Conservation (phyloP, 1,284 basidiomycete species). For the Violaceomyces palustris region DNA sequence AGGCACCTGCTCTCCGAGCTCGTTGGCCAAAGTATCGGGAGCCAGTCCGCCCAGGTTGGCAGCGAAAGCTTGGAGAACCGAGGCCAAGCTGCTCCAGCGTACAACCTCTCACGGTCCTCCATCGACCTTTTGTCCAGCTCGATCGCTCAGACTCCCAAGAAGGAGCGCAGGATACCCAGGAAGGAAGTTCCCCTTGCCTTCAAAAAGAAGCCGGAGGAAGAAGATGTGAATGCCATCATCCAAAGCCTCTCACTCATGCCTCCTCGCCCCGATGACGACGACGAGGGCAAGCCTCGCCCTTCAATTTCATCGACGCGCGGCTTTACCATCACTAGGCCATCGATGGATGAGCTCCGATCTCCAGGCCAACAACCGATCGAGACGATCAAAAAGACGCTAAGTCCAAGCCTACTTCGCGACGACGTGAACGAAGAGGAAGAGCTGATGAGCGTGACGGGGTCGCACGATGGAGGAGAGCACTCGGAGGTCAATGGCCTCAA, state of each 20-base stretch:
- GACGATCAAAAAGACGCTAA: conserved; percentile 27
- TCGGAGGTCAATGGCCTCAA: too few species aligned
- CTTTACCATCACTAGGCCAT: conserved; percentile 7
- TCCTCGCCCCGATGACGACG: conserved; percentile 4
- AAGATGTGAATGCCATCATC: conserved; percentile 2
- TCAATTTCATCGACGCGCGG: conserved; percentile 18
- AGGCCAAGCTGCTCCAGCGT: too few species aligned
- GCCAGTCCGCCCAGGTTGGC: too few species aligned
- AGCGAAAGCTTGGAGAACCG: too few species aligned
- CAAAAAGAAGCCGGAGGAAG: conserved; percentile 8
- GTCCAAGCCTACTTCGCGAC: conserved; percentile 19
- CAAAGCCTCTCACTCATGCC: conserved; percentile 8
- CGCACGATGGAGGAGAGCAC: not conserved
- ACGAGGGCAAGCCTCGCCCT: conserved; percentile 10
- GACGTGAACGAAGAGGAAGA: not conserved
- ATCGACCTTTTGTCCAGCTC: too few species aligned
- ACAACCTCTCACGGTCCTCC: too few species aligned
- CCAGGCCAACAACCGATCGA: too few species aligned
- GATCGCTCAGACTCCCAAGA: too few species aligned
- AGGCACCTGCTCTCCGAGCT: not conserved
- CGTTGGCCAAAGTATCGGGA: not conserved
- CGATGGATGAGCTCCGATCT: too few species aligned
- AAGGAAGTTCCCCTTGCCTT: too few species aligned
- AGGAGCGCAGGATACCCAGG: too few species aligned
- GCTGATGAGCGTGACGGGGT: not conserved